A percentile compares a stretch with the other conserved stretches of the same genome.
These are phyloP conservation scores for Coemansia sp. DNA, from an alignment of 192 early-diverging fungal genomes.

Conservation along the genomic window DNA sequence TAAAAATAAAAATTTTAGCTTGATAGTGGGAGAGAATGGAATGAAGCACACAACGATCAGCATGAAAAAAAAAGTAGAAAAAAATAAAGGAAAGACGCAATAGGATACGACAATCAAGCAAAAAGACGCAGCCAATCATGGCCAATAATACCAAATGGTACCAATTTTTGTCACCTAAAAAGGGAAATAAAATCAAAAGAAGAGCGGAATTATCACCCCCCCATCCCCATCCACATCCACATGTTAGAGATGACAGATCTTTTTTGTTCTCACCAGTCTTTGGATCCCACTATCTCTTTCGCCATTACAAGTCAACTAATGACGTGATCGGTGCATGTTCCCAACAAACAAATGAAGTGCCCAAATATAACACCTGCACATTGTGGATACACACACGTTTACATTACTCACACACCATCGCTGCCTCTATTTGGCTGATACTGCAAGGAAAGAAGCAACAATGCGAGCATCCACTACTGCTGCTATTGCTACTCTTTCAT, in stretches of 20 bases:
- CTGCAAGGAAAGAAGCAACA: too few relatives aligned
- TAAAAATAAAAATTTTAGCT: too few relatives aligned
- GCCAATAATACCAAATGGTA: conserved; percentile 3
- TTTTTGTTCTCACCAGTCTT: too few relatives aligned
- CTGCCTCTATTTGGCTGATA: too few relatives aligned
- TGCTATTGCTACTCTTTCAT: too few relatives aligned
- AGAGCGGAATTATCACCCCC: neutral
- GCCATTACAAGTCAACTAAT: neutral
- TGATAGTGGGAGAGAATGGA: neutral
- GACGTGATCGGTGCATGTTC: neutral
- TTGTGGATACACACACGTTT: neutral
- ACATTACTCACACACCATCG: too few relatives aligned
- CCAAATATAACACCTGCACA: neutral
- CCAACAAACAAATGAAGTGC: neutral
- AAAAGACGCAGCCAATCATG: conserved; percentile 6
- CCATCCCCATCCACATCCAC: neutral
- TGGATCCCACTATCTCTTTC: too few relatives aligned
- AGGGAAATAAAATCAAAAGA: neutral
- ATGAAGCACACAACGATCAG: neutral
- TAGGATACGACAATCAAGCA: neutral
- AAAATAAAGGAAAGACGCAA: neutral
- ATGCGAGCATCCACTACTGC: too few relatives aligned
- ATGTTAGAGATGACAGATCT: too few relatives aligned
- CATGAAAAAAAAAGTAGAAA: neutral
- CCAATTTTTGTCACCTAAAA: neutral